A percentile compares a stretch with the other conserved stretches of the same genome.
phyloP scores from a whole-genome alignment of 345 rosid species.

The Citrus maxima region DNA sequence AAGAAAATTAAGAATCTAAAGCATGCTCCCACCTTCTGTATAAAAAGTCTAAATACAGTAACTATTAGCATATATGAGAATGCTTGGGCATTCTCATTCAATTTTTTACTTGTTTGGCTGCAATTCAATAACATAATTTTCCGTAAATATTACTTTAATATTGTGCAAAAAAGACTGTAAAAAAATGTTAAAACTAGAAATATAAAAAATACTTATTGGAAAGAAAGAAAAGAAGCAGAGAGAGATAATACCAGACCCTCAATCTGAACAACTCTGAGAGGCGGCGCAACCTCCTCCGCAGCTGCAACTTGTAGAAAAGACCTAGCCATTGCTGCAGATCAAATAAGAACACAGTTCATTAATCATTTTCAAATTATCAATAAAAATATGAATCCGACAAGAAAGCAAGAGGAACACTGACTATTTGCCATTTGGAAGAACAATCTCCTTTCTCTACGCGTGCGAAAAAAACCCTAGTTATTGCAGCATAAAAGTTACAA shows the following conservation, averaged over 20 bases:
- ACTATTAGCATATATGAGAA: neutral
- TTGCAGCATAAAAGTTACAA: neutral
- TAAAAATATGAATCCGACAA: neutral
- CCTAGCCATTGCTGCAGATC: constrained; percentile 42
- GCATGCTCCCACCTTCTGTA: neutral
- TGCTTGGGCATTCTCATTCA: neutral
- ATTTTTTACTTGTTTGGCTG: neutral
- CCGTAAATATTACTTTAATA: too few species aligned
- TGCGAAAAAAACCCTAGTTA: neutral
- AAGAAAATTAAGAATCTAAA: neutral
- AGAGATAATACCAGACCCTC: constrained; percentile 76
- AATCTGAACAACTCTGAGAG: constrained; percentile 96
- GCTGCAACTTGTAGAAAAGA: constrained; percentile 86
- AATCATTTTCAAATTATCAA: neutral
- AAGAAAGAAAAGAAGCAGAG: neutral
- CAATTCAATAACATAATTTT: neutral
- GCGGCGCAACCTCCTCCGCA: constrained; percentile 80
- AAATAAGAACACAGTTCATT: neutral
- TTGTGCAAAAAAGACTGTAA: neutral
- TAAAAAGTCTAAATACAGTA: neutral
- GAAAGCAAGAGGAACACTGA: neutral
- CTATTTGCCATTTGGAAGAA: neutral
- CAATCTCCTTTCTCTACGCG: neutral
- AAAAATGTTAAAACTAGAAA: neutral
- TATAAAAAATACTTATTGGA: too few species aligned